These are phyloP conservation scores for Colletotrichum sp. DNA, from an alignment of 2,329 filamentous ascomycete species.

Conservation along the genomic window DNA sequence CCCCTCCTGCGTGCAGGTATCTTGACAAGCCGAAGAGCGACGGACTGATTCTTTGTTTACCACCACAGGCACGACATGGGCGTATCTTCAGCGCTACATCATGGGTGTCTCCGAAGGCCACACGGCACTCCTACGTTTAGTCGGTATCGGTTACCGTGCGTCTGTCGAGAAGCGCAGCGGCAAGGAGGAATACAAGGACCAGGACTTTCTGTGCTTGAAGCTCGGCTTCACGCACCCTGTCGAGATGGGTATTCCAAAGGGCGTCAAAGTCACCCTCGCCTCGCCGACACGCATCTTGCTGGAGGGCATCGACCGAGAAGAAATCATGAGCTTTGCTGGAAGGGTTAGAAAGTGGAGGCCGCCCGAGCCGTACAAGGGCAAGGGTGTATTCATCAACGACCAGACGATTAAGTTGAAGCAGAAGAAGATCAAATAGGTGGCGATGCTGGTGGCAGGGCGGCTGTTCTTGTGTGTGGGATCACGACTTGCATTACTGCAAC, in stretches of 20 bases:
- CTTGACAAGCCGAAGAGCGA: neutral
- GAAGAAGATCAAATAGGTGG: constrained; percentile 87
- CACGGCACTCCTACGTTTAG: constrained; percentile 87
- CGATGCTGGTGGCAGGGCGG: neutral
- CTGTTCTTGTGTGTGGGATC: neutral
- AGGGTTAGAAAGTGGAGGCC: constrained; percentile 85
- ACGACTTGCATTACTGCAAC: neutral
- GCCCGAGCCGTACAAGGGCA: constrained; percentile 98
- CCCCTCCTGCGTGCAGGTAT: neutral
- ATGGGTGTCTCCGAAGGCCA: constrained; percentile 96
- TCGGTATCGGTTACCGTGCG: constrained; percentile 95
- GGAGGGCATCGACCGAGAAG: constrained; percentile 85
- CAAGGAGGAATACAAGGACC: constrained; percentile 78
- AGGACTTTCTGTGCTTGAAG: constrained; percentile 91
- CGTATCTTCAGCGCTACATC: constrained; percentile 89
- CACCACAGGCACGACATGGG: constrained; percentile 79
- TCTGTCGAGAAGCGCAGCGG: constrained; percentile 78
- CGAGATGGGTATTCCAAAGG: constrained; percentile 82
- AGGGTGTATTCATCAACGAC: constrained; percentile 97
- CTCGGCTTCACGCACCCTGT: constrained; percentile 97
- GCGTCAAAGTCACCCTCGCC: constrained; percentile 85
- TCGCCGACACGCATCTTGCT: constrained; percentile 90
- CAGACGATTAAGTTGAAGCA: constrained; percentile 98
- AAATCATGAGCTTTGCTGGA: constrained; percentile 90
- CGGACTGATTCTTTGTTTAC: constrained; percentile 23